These are phyloP conservation scores for Arabidopsis lyrata DNA, from an alignment of 441 rosid genomes.

Conservation along the genomic window DNA sequence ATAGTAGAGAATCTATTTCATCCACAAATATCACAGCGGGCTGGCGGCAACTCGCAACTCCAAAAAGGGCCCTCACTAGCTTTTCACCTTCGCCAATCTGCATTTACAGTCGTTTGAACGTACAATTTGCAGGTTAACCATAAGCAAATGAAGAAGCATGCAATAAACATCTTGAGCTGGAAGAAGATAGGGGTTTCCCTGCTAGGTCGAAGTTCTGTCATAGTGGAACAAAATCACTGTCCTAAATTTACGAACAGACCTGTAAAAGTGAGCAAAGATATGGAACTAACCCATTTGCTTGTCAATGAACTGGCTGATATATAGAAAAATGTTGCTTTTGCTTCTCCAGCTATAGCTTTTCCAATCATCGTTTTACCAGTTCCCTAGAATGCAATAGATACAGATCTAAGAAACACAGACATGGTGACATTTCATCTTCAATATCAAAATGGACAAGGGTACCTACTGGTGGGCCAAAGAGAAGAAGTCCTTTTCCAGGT, in stretches of 20 bases:
- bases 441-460: slow-evolving; percentile 34
- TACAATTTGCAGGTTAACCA: background rate
- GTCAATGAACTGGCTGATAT: slow-evolving; percentile 98
- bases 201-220: slow-evolving; percentile 11
- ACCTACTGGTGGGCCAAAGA: slow-evolving; percentile 96
- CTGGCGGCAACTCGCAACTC: slow-evolving; percentile 97
- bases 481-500: slow-evolving; percentile 98
- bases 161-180: slow-evolving; percentile 10
- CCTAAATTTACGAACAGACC: background rate
- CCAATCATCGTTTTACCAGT: slow-evolving; percentile 99
- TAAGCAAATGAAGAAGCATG: slow-evolving; percentile 21
- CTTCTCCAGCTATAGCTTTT: slow-evolving; percentile 99
- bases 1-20: slow-evolving; percentile 93
- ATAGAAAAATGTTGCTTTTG: slow-evolving; percentile 96
- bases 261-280: slow-evolving; percentile 16
- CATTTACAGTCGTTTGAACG: slow-evolving; percentile 31
- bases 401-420: slow-evolving; percentile 19
- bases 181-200: background rate
- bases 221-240: background rate
- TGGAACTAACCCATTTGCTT: slow-evolving; percentile 88
- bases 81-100: slow-evolving; percentile 99
- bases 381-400: slow-evolving; percentile 62
- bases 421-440: slow-evolving; percentile 20
- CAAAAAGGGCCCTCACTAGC: slow-evolving; percentile 96
- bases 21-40: slow-evolving; percentile 98